A percentile compares a stretch with the other conserved stretches of the same genome.
Conservation (phyloP, 768 basidiomycete genomes). For the Agaricus bisporus region DNA sequence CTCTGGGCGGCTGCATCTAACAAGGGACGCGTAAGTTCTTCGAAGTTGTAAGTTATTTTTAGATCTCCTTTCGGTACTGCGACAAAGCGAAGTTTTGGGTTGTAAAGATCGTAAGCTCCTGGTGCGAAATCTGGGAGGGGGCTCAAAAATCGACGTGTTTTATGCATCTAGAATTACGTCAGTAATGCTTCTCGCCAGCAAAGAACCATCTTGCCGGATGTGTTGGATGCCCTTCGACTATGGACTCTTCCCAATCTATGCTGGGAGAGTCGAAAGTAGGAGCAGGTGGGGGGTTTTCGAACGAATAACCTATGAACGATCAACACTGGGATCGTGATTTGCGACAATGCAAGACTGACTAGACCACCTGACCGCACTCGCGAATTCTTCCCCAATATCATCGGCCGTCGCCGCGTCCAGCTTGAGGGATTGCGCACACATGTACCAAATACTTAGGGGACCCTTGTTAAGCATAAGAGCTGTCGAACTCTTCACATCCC, state of each 20-base stretch:
- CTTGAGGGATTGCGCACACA: constrained; percentile 30
- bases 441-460: constrained; percentile 38
- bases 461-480: constrained; percentile 23
- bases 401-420: constrained; percentile 26
- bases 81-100: constrained; percentile 42
- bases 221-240: constrained; percentile 55
- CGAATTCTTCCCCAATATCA: constrained; percentile 42
- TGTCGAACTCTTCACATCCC: constrained; percentile 16
- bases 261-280: constrained; percentile 41
- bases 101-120: constrained; percentile 42
- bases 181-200: background rate
- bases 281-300: constrained; percentile 38
- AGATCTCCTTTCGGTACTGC: constrained; percentile 36
- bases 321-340: background rate
- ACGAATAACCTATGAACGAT: constrained; percentile 33
- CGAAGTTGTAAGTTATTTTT: constrained; percentile 47
- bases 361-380: constrained; percentile 50
- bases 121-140: constrained; percentile 41
- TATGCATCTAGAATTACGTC: constrained; percentile 41
- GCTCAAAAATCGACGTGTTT: constrained; percentile 44
- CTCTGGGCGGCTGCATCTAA: constrained; percentile 30
- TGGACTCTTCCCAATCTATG: constrained; percentile 56
- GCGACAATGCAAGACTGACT: constrained; percentile 21
- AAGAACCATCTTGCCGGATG: constrained; percentile 39
- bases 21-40: constrained; percentile 33